Conservation (phyloP, 2,329 filamentous ascomycete genomes). For the Ophiosphaerella herpotricha region DNA sequence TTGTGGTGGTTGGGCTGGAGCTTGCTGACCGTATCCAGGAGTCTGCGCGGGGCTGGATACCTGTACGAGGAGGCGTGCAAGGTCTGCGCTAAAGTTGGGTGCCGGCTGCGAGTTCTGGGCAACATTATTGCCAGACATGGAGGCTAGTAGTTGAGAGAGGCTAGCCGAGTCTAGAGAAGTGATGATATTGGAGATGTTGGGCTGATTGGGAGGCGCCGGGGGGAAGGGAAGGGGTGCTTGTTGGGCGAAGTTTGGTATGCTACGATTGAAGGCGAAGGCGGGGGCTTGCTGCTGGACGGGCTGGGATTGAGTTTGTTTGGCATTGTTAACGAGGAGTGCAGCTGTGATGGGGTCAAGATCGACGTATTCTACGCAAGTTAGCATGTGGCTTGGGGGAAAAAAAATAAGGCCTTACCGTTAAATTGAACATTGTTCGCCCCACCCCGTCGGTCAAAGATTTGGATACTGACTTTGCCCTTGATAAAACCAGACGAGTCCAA, state of each 20-base stretch:
- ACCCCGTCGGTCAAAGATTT: constrained; percentile 80
- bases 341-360: constrained; percentile 78
- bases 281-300: constrained; percentile 39
- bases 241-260: constrained; percentile 39
- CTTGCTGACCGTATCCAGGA: constrained; percentile 24
- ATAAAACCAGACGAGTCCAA: constrained; percentile 72
- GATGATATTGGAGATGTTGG: constrained; percentile 67
- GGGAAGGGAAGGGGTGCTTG: constrained; percentile 43
- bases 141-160: constrained; percentile 71
- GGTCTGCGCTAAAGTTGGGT: constrained; percentile 40
- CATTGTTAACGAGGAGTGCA: constrained; percentile 77
- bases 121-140: constrained; percentile 52
- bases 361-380: constrained; percentile 68
- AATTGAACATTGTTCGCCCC: constrained; percentile 79
- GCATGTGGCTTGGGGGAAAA: constrained; percentile 3
- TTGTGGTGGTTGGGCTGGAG: constrained; percentile 35
- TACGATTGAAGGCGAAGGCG: constrained; percentile 34
- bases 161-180: constrained; percentile 69
- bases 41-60: constrained; percentile 33
- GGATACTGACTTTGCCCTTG: constrained; percentile 75
- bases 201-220: constrained; percentile 32
- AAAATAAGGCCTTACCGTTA: constrained; percentile 58
- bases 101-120: constrained; percentile 49
- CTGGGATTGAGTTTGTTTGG: constrained; percentile 58
- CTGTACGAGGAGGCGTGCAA: constrained; percentile 46